These are phyloP conservation scores for Dipodascopsis tothii DNA, from an alignment of 805 yeast species.

Conservation along the genomic window DNA sequence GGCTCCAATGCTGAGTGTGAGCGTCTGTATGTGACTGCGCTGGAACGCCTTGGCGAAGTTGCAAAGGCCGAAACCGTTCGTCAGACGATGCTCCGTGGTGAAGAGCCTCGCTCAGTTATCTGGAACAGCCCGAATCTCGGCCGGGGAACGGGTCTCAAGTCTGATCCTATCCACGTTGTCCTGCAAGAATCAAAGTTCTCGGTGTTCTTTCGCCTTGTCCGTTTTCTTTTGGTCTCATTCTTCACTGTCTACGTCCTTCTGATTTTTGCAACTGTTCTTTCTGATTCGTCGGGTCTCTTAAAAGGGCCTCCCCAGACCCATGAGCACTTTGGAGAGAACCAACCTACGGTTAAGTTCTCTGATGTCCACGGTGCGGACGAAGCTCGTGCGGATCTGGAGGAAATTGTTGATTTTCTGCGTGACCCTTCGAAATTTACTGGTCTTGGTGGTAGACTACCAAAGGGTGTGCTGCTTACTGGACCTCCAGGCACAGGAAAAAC, in stretches of 20 bases:
- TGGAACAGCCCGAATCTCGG: slow-evolving; percentile 26
- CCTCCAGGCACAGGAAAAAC: slow-evolving; percentile 99
- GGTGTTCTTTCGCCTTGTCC: slow-evolving; percentile 75
- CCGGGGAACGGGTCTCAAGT: slow-evolving; percentile 45
- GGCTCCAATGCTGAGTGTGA: slow-evolving; percentile 76
- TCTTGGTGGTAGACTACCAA: slow-evolving; percentile 93
- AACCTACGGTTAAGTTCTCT: slow-evolving; percentile 75
- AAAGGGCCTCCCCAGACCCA: slow-evolving; percentile 56
- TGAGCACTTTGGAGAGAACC: slow-evolving; percentile 76
- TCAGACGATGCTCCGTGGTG: slow-evolving; percentile 29
- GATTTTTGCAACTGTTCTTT: slow-evolving; percentile 65
- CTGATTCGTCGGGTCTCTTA: slow-evolving; percentile 76
- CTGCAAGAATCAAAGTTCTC: slow-evolving; percentile 79
- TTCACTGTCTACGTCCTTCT: slow-evolving; percentile 73
- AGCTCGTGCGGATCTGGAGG: slow-evolving; percentile 94
- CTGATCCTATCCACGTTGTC: slow-evolving; percentile 89
- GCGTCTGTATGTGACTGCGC: slow-evolving; percentile 69
- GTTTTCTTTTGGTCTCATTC: slow-evolving; percentile 79
- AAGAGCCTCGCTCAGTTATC: slow-evolving; percentile 25
- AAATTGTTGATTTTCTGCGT: slow-evolving; percentile 92
- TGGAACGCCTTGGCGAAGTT: slow-evolving; percentile 55
- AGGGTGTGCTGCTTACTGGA: slow-evolving; percentile 92
- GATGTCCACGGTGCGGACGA: slow-evolving; percentile 98
- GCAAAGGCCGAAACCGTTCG: slow-evolving; percentile 69
- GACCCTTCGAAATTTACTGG: slow-evolving; percentile 96